Base-by-base conservation (phyloP, 2,329 filamentous ascomycete species). In the Aspergillus tubingensis region DNA sequence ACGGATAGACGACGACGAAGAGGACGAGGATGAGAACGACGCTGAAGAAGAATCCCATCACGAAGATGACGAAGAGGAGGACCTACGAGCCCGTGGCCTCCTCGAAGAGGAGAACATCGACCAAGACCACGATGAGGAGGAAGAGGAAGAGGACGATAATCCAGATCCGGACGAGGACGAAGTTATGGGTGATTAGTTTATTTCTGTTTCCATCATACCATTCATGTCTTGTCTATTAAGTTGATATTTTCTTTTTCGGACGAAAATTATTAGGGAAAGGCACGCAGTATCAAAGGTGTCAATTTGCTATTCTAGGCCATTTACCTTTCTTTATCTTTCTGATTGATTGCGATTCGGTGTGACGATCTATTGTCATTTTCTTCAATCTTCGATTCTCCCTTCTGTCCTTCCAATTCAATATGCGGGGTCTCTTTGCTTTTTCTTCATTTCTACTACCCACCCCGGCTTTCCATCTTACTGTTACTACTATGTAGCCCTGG, bases 101-200 rank as follows among this genome's bases (percentile, higher is more conserved):
- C 54, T 77, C 25, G 76, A 76, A 43, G 76, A 77, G 8, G 72
- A 72, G 10, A 38, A 60, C 23, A 50, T 53, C 43, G 63, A 75
- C 43, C 72, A 75, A 60, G 81, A 83, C 39, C 79, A 78, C 0
- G 77, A 79, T 19, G 76, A 76, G 8, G 75, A 73, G n/a, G 70
- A 71, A 11, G 61, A 62, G 6, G 72, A 74, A 7, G 72, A 72
- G 11, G 70, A 67, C 6, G 65, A 61, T n/a, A 65, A 67, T 11
- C 70, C 72, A 52, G 71, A 74, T 54, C 67, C 69, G 17, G 72
- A 74, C 50, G 74, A 78, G 53, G 75, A 79, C 65, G 77, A 78
- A 66, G 72, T 79, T 50, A 79, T 80, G 76, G 76, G 76, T 44
- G 77, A 79, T 65, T 80, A 66, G 68, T 62, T 60, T 15, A 21